Evolutionary conservation across 2,329 filamentous ascomycete species (phyloP).

Genomic region (Penicillium sp.): DNA sequence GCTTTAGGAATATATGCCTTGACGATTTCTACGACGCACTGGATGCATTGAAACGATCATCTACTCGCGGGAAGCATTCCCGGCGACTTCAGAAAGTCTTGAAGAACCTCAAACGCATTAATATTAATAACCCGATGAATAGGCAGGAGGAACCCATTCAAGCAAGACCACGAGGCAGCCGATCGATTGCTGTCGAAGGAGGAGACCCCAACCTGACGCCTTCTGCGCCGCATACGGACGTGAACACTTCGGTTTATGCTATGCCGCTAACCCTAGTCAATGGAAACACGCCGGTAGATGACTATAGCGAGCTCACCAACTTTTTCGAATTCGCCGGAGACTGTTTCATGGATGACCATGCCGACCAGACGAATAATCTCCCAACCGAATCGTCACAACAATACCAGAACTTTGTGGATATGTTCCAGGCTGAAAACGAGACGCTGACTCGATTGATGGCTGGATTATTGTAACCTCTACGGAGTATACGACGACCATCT

Average conservation of each 20-base stretch:
- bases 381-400: background rate
- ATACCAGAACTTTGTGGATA: slow-evolving; percentile 18
- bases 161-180: background rate
- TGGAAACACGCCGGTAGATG: slow-evolving; percentile 11
- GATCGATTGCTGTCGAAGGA: background rate
- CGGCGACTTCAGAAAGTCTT: slow-evolving; percentile 61
- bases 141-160: background rate
- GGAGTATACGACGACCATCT: background rate
- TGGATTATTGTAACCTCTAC: slow-evolving; percentile 22
- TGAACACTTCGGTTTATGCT: slow-evolving; percentile 4
- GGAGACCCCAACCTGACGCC: background rate
- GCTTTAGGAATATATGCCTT: slow-evolving; percentile 54
- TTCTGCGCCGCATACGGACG: background rate
- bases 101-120: slow-evolving; percentile 48
- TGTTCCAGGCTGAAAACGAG: slow-evolving; percentile 34
- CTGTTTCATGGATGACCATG: slow-evolving; percentile 26
- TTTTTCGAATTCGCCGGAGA: slow-evolving; percentile 59
- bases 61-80: slow-evolving; percentile 57
- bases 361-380: background rate
- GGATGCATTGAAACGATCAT: slow-evolving; percentile 59
- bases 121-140: background rate
- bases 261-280: slow-evolving; percentile 6
- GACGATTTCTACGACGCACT: slow-evolving; percentile 64
- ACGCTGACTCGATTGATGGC: slow-evolving; percentile 33
- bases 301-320: slow-evolving; percentile 52